Percentiles rank a stretch among this genome's conserved stretches.
Evolutionary conservation across 805 yeast species (phyloP).

Genomic region (Blastobotrys mokoenaii): DNA sequence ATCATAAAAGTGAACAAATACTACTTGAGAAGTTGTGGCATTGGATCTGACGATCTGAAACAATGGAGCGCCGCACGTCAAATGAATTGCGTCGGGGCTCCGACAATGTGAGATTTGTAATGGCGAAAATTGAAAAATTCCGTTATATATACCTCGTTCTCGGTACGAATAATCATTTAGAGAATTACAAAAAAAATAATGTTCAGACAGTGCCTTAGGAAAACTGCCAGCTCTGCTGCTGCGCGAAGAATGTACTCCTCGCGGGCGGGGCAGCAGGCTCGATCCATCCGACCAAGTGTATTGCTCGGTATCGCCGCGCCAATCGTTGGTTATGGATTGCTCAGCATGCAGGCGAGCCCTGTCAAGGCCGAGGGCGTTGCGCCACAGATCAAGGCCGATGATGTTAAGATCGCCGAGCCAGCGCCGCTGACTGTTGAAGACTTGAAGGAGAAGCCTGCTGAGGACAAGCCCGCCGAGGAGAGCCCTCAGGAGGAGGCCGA

Average conservation of each 20-base stretch:
- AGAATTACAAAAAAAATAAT: background rate
- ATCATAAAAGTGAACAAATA: too few relatives aligned
- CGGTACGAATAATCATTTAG: too few relatives aligned
- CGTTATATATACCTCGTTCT: too few relatives aligned
- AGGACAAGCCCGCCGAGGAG: background rate
- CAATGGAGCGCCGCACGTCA: too few relatives aligned
- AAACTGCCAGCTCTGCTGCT: background rate
- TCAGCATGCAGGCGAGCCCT: background rate
- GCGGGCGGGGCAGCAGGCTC: too few relatives aligned
- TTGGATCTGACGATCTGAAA: too few relatives aligned
- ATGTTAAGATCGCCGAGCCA: constrained; percentile 1
- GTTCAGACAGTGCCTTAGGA: background rate
- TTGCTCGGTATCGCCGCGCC: background rate
- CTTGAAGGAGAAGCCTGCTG: background rate
- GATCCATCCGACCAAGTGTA: too few relatives aligned
- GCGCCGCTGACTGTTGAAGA: background rate
- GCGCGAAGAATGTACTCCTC: too few relatives aligned
- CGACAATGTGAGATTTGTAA: too few relatives aligned
- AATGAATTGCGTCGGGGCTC: too few relatives aligned
- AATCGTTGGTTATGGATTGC: background rate
- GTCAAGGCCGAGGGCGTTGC: background rate
- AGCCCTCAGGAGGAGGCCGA: constrained; percentile 13
- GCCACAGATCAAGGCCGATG: constrained; percentile 1
- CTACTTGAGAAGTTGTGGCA: too few relatives aligned
- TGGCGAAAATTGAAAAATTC: too few relatives aligned